phyloP scores from a whole-genome alignment of 108 stramenopile species.

The Stephanodiscus minutulus region DNA sequence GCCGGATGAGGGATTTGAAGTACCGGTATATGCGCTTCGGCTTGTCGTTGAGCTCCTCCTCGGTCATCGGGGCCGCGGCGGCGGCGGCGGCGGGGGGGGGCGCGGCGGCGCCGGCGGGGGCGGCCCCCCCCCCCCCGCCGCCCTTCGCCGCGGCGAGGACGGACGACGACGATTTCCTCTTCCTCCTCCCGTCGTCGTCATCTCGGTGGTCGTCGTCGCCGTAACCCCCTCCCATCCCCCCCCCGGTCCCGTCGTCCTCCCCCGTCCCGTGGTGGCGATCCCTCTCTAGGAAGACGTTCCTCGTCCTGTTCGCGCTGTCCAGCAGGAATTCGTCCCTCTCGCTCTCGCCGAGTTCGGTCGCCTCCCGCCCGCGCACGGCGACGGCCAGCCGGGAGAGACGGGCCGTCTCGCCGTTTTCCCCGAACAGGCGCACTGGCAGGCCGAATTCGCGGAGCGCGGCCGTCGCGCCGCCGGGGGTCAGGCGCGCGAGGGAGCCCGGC shows the following conservation, averaged over 20 bases:
- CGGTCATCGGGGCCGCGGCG: conserved; percentile 4
- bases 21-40: conserved; percentile 77
- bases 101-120: too few relatives aligned
- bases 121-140: conserved; percentile 3
- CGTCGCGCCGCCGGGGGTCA: conserved; percentile 40
- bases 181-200: not conserved
- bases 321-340: conserved; percentile 80
- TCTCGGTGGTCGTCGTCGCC: conserved; percentile 15
- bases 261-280: conserved; percentile 23
- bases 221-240: conserved; percentile 1
- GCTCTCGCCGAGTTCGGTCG: conserved; percentile 46
- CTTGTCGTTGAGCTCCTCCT: conserved; percentile 56
- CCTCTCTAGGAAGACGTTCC: conserved; percentile 78
- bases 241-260: not conserved
- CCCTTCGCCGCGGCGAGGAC: too few relatives aligned
- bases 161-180: not conserved
- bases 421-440: conserved; percentile 76
- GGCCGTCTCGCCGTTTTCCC: conserved; percentile 54
- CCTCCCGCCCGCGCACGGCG: conserved; percentile 59
- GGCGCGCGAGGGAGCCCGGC: conserved; percentile 7
- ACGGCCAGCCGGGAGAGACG: conserved; percentile 52
- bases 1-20: conserved; percentile 81
- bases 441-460: conserved; percentile 60
- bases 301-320: conserved; percentile 74
- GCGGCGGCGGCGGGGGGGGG: not conserved